phyloP scores from a whole-genome alignment of 768 basidiomycete genomes.

The Floccularia luteovirens region DNA sequence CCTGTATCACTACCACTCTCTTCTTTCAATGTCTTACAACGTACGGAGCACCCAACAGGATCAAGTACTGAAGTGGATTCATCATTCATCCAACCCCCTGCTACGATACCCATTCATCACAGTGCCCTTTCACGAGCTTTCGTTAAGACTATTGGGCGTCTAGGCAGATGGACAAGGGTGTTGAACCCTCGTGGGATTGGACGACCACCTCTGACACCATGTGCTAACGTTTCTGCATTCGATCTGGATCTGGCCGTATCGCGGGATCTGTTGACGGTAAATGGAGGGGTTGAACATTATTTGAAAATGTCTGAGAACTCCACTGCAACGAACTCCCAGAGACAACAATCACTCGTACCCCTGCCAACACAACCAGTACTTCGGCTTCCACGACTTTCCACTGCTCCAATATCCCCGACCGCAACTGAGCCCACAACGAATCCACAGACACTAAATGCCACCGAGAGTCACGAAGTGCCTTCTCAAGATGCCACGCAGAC shows the following conservation, averaged over 20 bases:
- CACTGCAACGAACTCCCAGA: slow-evolving; percentile 5
- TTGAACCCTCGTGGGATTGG: slow-evolving; percentile 39
- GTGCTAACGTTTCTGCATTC: slow-evolving; percentile 57
- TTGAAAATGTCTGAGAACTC: slow-evolving; percentile 42
- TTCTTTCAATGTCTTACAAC: slow-evolving; percentile 56
- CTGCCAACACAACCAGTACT: too few relatives aligned
- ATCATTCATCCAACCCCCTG: slow-evolving; percentile 29
- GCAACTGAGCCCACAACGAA: too few relatives aligned
- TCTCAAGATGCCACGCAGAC: too few relatives aligned
- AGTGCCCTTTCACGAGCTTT: slow-evolving; percentile 67
- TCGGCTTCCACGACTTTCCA: too few relatives aligned
- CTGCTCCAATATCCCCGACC: too few relatives aligned
- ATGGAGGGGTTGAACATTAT: slow-evolving; percentile 61
- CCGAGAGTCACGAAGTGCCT: too few relatives aligned
- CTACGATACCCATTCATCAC: slow-evolving; percentile 46
- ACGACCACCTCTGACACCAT: slow-evolving; percentile 20
- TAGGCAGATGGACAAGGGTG: slow-evolving; percentile 80
- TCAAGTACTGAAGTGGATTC: slow-evolving; percentile 16
- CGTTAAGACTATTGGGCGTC: slow-evolving; percentile 73
- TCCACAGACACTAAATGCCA: too few relatives aligned
- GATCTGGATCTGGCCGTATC: slow-evolving; percentile 52
- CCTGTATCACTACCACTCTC: slow-evolving; percentile 45
- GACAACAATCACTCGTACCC: neutral
- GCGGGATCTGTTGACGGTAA: slow-evolving; percentile 54
- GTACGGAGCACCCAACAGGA: slow-evolving; percentile 38